Base-by-base conservation (phyloP, 164 flowering plant genomes). In the Stephania japonica region DNA sequence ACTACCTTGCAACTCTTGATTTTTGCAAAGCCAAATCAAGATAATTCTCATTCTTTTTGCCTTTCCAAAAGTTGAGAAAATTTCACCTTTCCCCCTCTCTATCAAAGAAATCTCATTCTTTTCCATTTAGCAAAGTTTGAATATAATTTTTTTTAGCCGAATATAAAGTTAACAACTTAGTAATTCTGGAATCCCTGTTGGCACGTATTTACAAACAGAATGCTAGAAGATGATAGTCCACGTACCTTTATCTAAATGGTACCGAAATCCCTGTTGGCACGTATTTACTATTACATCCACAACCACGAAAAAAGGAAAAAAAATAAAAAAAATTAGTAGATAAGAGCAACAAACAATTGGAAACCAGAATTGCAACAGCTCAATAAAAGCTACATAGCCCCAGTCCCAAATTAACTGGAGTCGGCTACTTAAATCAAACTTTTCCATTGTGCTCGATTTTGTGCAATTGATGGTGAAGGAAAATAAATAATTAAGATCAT, bases 211-310 rank as follows among this genome's bases (percentile, higher is more conserved):
- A n/a, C 6, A 49, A 23, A 70, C 21, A 70, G 25, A 42, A n/a
- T 10, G 26, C 16, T 8, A 16, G 23, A 64, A 13, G 56, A 27
- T 59, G 65, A 21, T 4, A 10, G 50, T 26, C 19, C 7, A n/a
- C 50, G 25, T 80, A 90, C 95, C 90, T 87, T 82, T 77, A 68
- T 41, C 72, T 65, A 86, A 24, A 76, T 85, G 74, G 59, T 88
- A 82, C 62, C 47, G 73, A 71, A 88, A 89, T 79, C 91, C 95
- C 41, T 66, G 71, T 65, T 80, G 78, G 82, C 84, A 82, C 67
- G 82, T 68, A 74, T 78, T 79, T 74, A 90, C 95, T 90, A 81
- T 84, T 77, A 73, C 69, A 65, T 66, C 79, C 78, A 85, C 9
- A 75, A 74, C 50, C 68, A 65, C 49, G 44, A 69, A 72, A 64